A percentile compares a stretch with the other conserved stretches of the same genome.
Conservation (phyloP, 2,329 filamentous ascomycete genomes). For the Neurospora crassa region DNA sequence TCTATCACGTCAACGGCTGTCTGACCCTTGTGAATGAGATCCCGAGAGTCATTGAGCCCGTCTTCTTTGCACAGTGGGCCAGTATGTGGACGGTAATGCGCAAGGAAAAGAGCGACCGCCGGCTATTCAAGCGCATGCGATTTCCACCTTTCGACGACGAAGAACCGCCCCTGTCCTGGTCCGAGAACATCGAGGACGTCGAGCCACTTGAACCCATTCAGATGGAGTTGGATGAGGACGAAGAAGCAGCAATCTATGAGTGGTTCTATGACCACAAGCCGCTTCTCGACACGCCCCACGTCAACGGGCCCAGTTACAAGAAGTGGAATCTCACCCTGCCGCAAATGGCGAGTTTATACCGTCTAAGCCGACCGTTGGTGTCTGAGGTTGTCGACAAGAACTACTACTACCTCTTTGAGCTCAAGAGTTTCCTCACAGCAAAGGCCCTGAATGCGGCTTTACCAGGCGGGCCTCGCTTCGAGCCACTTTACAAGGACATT, state of each 20-base stretch:
- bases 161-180: slow-evolving; percentile 94
- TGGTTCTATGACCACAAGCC: slow-evolving; percentile 98
- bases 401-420: slow-evolving; percentile 95
- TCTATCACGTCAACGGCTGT: slow-evolving; percentile 97
- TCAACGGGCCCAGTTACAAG: slow-evolving; percentile 96
- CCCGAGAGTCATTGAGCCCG: slow-evolving; percentile 91
- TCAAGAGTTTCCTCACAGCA: slow-evolving; percentile 89
- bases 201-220: slow-evolving; percentile 96
- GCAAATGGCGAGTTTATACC: slow-evolving; percentile 93
- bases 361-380: slow-evolving; percentile 79
- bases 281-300: slow-evolving; percentile 80
- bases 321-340: slow-evolving; percentile 85
- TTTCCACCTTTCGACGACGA: slow-evolving; percentile 98
- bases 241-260: slow-evolving; percentile 84
- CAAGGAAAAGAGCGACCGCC: slow-evolving; percentile 89
- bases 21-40: slow-evolving; percentile 94
- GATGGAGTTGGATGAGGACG: slow-evolving; percentile 92
- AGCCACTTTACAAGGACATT: slow-evolving; percentile 96
- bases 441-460: slow-evolving; percentile 97
- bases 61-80: slow-evolving; percentile 98
- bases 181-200: slow-evolving; percentile 97
- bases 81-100: slow-evolving; percentile 99
- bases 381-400: slow-evolving; percentile 93
- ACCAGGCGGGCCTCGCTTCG: slow-evolving; percentile 92
- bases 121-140: slow-evolving; percentile 97